A percentile compares a stretch with the other conserved stretches of the same genome.
Conservation (phyloP, 2,329 filamentous ascomycete species). For the Endoconidiophora laricicola region DNA sequence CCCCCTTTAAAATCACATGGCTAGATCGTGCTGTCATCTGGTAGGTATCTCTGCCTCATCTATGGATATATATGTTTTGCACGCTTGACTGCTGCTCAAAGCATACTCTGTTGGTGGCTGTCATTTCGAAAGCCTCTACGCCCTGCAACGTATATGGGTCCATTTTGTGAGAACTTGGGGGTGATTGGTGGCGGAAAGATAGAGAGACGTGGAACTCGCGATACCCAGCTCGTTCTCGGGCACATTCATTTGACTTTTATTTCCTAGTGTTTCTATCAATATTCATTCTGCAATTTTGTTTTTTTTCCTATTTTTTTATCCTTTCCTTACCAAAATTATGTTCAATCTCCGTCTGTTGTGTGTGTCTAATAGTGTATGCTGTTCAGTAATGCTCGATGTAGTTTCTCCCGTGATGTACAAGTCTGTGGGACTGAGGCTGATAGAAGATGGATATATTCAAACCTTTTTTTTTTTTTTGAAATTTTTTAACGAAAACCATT, state of each 20-base stretch:
- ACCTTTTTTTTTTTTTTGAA: too few relatives aligned
- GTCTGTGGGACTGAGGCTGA: too few relatives aligned
- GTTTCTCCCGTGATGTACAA: too few relatives aligned
- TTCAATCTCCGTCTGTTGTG: constrained; percentile 14
- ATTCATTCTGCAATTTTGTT: constrained; percentile 12
- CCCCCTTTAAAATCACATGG: background rate
- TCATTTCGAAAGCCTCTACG: background rate
- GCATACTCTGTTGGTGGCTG: background rate
- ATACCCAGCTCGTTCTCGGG: constrained; percentile 14
- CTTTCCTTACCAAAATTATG: background rate
- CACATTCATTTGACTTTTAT: constrained; percentile 11
- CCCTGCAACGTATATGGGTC: background rate
- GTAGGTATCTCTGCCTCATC: too few relatives aligned
- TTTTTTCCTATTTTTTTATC: constrained; percentile 12
- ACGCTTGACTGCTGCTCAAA: too few relatives aligned
- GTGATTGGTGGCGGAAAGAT: constrained; percentile 1
- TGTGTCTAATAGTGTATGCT: constrained; percentile 16
- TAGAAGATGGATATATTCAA: too few relatives aligned
- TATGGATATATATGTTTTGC: too few relatives aligned
- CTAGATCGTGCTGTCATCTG: background rate
- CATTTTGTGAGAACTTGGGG: background rate
- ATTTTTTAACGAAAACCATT: too few relatives aligned
- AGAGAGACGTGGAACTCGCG: constrained; percentile 6
- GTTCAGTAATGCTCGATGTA: too few relatives aligned
- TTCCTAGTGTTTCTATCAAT: constrained; percentile 3